Evolutionary conservation across 805 yeast genomes (phyloP), one percentile per base, ranked within the genome.

Genomic region (Ogataea chonburiensis): DNA sequence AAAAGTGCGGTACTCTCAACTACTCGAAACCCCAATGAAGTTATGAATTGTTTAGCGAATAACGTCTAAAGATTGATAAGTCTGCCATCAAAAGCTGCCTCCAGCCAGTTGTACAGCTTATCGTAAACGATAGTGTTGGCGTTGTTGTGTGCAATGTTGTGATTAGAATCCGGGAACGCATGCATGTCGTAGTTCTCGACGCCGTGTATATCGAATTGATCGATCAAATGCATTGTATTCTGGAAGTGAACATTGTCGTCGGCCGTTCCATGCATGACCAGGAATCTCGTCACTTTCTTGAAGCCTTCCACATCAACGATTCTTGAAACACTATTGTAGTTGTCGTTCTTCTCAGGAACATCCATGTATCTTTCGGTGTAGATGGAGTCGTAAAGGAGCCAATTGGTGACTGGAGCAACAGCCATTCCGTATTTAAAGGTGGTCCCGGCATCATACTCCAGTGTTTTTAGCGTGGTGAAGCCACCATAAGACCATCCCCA

Each of bases 401-500:
- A 85, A 50, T 82, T 70, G 5, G 94, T 85, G 3, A 85, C 94
- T 0, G 95, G 95, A 0, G 95, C 94, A 26, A 85, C 88, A 0
- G 89, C 78, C 69, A 82, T 76, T 7, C 91, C 93, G 52, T 72
- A 85, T 42, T 79, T 78, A 65, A 85, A 84, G 0, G 71, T 68
- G 7, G 72, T 59, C 5, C 85, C 80, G 10, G 57, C 52, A 53
- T 85, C 94, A 31, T 64, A 68, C 56, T 85, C 94, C 21, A 84
- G 55, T 0, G 89, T 81, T 55, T 85, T 85, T 35, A 85, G 60
- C 0, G 91, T 79, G 7, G 81, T 68, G 53, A 80, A 85, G 1
- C 91, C 95, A 37, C 95, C 95, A 58, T 83, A 85, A 0, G 89
- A 81, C 89, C 93, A 85, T 11, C 95, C 95, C 89, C 93, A 85